Evolutionary conservation across 2,329 filamentous ascomycete genomes (phyloP), one percentile per base, ranked within the genome.

Genomic region (Fusarium citri): DNA sequence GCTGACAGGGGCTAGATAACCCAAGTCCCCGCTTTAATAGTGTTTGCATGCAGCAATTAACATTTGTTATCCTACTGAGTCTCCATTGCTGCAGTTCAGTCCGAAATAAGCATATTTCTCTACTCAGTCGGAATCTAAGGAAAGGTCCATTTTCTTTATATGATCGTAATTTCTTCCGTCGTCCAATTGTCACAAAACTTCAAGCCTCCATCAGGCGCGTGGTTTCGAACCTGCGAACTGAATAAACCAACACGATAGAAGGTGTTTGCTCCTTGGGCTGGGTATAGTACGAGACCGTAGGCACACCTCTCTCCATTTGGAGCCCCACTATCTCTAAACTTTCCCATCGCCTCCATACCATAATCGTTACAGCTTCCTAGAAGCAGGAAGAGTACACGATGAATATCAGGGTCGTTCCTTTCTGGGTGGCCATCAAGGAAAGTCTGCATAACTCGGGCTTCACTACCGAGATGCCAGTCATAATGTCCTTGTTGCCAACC

Each of bases 341-440:
- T 28, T 5, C 43, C 6, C 0, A 7, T 0, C 0, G 23, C 25
- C 10, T 16, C 43, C 0, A 18, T 20, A 10, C 31, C 31, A 18
- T 0, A 3, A 2, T 34, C 31, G 1, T 34, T 0, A 10, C 31
- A 37, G 31, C 31, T 37, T 0, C 31, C 31, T 6, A 37, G 0
- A n/a, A 37, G 31, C 3, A 37, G 9, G 9, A 37, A 37, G 9
- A 37, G 16, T 0, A 37, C 9, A 9, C 16, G 31, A 37, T 37
- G 31, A 37, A 37, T 37, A 3, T n/a, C 1, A 4, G 31, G 31
- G 3, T 37, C 31, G 3, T n/a, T n/a, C 0, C 2, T 0, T n/a
- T 37, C 31, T 6, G 31, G 16, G 2, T 37, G 0, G 0, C 31
- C 31, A n/a, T 37, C 31, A 0, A 37, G 16, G 2, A n/a, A 2